Evolutionary conservation across 352 stramenopile species (phyloP), one percentile per base, ranked within the genome.

Genomic region (Globisporangium takayamanum): DNA sequence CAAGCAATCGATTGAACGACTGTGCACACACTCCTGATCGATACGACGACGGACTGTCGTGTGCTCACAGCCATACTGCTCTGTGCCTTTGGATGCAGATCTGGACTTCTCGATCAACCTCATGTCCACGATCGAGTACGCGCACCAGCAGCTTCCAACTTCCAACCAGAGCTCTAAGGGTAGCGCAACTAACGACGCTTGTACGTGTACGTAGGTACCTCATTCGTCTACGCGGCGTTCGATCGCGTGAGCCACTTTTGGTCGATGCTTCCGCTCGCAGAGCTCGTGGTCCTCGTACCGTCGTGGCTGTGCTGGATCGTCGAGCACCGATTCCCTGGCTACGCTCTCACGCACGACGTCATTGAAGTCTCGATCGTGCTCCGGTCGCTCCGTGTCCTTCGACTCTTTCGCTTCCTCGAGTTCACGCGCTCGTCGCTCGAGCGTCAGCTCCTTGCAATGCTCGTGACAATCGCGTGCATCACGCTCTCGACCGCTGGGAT

Each of bases 341-440:
- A 67, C 39, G 49, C 49, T 1, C 22, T 52, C 15, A 46, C 30
- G 6, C 15, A 64, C 3, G 48, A 59, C 15, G 36, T 53, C 22
- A 62, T 64, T 1, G 55, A 73, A 25, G 45, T 60, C 0, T 69
- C 74, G n/a, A 55, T 70, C 37, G 69, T 85, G 14, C 55, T 92
- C 25, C 72, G 77, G 6, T 72, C 83, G 12, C 51, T 90, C 26
- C 79, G 83, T 0, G 86, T 92, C 46, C 57, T 89, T 28, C 83
- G 83, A 1, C 73, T 84, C 7, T 90, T 87, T 42, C 83, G 83
- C 8, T 73, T 92, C 22, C 67, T 92, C 5, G 71, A 88, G 25
- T 92, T 91, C 50, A 84, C 83, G 10, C 78, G 66, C 14, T 90
- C 83, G 8, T 90, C 82, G 0, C 63, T 92, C 2, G 76, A 92